Base-by-base conservation (phyloP, 2,329 filamentous ascomycete genomes). In the Exophiala spinifera region DNA sequence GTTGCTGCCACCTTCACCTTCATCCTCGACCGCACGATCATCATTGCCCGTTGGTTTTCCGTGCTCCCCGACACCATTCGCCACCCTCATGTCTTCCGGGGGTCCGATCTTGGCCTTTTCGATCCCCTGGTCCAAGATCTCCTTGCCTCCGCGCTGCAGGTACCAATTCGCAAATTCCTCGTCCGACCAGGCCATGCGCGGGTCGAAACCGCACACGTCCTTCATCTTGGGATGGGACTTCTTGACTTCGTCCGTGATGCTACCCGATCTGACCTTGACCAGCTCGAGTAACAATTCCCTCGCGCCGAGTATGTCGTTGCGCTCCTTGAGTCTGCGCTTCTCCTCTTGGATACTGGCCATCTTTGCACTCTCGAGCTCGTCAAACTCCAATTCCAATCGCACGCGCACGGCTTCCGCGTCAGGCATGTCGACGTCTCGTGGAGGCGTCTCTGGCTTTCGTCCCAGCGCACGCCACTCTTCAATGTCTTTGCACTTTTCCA, bases 101-200 rank as follows among this genome's bases (percentile, higher is more conserved):
- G 71, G 69, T 4, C 62, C 62, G 15, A 64, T 60, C 39, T 58
- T 57, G 39, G 47, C 53, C 17, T 54, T 47, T 31, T 31, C 28
- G 0, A 44, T 42, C 17, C 61, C 61, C 39, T 52, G 48, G 11
- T 56, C 56, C 14, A 64, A 21, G n/a, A 57, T 49, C 65, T 70
- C 53, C 67, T 67, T 14, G 72, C 76, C 14, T 62, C 61, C 6
- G 67, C 66, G 1, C 68, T 71, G 23, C 10, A 69, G 55, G 19
- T 74, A 69, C 76, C 76, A 78, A 25, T 72, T 70, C 33, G 74
- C 68, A 54, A 78, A 77, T 57, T 77, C 74, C 45, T 74, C 72
- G 50, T 78, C 76, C 2, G 70, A 72, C 75, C 75, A 77, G 0
- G 74, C 68, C 21, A 78, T 65, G 17, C 76, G 67, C 11, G 67